These are phyloP conservation scores for Pseudisothecium myosuroides DNA, from an alignment of 225 moss, liverwort and hornwort species.

Conservation along the genomic window DNA sequence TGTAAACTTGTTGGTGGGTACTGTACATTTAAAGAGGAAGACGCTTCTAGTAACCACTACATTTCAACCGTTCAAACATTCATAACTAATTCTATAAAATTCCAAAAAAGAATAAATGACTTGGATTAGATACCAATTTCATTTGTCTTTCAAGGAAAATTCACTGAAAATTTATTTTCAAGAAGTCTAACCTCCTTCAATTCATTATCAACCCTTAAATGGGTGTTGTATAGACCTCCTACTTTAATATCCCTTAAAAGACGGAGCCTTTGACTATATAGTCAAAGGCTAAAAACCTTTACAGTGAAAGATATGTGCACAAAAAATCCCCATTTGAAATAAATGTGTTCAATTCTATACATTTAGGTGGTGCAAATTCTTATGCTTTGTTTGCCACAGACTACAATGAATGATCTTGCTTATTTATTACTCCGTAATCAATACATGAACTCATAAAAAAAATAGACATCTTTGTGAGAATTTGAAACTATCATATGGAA, in stretches of 20 bases:
- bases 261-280: neutral
- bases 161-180: neutral
- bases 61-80: no score
- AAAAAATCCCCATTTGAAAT: neutral
- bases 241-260: neutral
- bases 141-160: neutral
- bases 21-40: no score
- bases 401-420: no score
- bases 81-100: no score
- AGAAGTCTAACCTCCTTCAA: neutral
- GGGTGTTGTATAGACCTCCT: fast-evolving
- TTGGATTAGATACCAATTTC: no score
- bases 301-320: neutral
- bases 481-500: neutral
- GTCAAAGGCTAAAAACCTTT: neutral
- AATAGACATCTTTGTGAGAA: neutral
- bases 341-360: no score
- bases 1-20: no score
- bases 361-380: neutral
- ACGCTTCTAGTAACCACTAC: no score
- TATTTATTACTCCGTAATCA: neutral
- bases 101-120: no score
- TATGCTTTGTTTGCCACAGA: no score
- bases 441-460: neutral
- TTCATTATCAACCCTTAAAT: neutral